phyloP scores from a whole-genome alignment of 805 yeast genomes.

The Priceomyces castillae region DNA sequence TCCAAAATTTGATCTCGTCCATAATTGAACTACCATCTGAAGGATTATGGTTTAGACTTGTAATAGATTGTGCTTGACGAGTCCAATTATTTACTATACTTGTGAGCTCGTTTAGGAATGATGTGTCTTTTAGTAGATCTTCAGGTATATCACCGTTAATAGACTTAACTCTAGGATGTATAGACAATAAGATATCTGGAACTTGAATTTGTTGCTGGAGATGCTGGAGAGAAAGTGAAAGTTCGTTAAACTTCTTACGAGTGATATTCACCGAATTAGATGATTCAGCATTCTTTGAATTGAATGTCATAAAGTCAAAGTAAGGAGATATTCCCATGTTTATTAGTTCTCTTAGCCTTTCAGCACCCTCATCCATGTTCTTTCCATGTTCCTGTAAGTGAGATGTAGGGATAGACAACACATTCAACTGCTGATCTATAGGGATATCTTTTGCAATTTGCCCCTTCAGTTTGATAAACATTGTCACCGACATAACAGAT shows the following conservation, averaged over 20 bases:
- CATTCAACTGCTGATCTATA: slow-evolving; percentile 31
- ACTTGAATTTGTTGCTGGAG: slow-evolving; percentile 64
- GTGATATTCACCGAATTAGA: slow-evolving; percentile 26
- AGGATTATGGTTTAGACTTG: slow-evolving; percentile 52
- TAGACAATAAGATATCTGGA: slow-evolving; percentile 56
- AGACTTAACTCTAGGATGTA: slow-evolving; percentile 48
- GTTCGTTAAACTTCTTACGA: slow-evolving; percentile 63
- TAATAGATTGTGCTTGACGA: slow-evolving; percentile 54
- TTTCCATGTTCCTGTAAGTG: slow-evolving; percentile 8
- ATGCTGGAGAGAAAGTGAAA: slow-evolving; percentile 64
- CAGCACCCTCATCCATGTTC: slow-evolving; percentile 33
- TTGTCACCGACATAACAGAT: slow-evolving; percentile 31
- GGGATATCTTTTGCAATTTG: slow-evolving; percentile 17
- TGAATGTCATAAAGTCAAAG: slow-evolving; percentile 49
- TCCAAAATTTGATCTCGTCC: slow-evolving; percentile 81
- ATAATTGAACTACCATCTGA: slow-evolving; percentile 48
- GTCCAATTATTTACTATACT: slow-evolving; percentile 72
- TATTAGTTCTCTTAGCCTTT: slow-evolving; percentile 56
- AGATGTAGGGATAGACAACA: slow-evolving; percentile 31
- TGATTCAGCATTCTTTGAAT: slow-evolving; percentile 2
- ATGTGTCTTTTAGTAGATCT: slow-evolving; percentile 45
- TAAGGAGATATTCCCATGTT: slow-evolving; percentile 66
- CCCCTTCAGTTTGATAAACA: slow-evolving; percentile 39
- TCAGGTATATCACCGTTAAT: slow-evolving; percentile 29
- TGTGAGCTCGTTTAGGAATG: slow-evolving; percentile 67